Evolutionary conservation across 352 stramenopile genomes (phyloP).

Genomic region (Globisporangium abappressorium): DNA sequence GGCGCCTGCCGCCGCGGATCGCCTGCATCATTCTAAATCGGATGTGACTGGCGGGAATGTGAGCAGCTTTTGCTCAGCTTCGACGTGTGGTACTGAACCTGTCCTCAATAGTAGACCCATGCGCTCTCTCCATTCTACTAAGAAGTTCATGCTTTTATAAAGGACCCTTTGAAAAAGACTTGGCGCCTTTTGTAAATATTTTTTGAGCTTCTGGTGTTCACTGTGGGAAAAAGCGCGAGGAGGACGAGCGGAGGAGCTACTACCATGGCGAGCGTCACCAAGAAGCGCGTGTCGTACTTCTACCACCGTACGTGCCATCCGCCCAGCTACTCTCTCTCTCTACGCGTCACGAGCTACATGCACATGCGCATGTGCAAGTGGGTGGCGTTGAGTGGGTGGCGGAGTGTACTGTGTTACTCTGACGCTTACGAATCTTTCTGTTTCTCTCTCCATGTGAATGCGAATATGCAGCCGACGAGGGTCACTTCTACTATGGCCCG

Average conservation of each 20-base stretch:
- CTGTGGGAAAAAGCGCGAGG: not conserved
- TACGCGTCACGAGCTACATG: not conserved
- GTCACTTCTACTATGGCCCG: constrained; percentile 71
- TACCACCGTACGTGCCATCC: constrained; percentile 64
- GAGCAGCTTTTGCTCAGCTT: constrained; percentile 1
- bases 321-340: not conserved
- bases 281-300: constrained; percentile 86
- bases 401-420: not conserved
- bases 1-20: constrained; percentile 5
- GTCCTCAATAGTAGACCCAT: not conserved
- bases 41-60: constrained; percentile 5
- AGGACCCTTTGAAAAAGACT: not conserved
- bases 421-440: not conserved
- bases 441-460: not conserved
- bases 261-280: constrained; percentile 44
- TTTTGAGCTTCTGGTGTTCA: not conserved
- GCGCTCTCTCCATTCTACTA: not conserved
- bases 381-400: not conserved
- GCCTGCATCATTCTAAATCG: constrained; percentile 8
- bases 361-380: not conserved
- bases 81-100: constrained; percentile 3
- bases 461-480: constrained; percentile 82
- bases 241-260: not conserved
- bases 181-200: not conserved
- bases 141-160: not conserved